phyloP scores from a whole-genome alignment of 1,284 basidiomycete species.

The Tilletia walkeri region DNA sequence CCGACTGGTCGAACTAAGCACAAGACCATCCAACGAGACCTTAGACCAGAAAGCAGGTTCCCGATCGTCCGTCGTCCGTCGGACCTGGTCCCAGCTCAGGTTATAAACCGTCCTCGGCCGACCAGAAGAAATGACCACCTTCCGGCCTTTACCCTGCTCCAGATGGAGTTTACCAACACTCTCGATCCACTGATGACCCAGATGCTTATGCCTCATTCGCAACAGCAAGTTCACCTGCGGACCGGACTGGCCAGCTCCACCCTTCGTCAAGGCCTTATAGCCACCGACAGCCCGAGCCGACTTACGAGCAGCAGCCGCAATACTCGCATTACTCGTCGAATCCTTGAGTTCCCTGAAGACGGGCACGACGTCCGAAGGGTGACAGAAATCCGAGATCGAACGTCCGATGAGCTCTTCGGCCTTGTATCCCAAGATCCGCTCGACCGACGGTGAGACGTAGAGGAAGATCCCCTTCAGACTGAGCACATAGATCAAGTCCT shows the following conservation, averaged over 20 bases:
- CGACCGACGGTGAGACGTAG: slow-evolving; percentile 70
- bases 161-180: slow-evolving; percentile 49
- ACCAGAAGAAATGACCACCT: slow-evolving; percentile 49
- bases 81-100: slow-evolving; percentile 43
- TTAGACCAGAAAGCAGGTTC: slow-evolving; percentile 47
- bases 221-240: slow-evolving; percentile 47
- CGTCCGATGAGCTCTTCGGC: slow-evolving; percentile 77
- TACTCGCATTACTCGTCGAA: slow-evolving; percentile 58
- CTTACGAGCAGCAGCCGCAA: slow-evolving; percentile 46
- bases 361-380: slow-evolving; percentile 83
- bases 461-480: slow-evolving; percentile 90
- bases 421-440: slow-evolving; percentile 47
- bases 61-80: slow-evolving; percentile 28
- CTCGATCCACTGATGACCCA: slow-evolving; percentile 47
- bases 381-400: slow-evolving; percentile 74
- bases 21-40: slow-evolving; percentile 43
- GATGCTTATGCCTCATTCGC: slow-evolving; percentile 47
- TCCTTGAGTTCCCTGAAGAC: slow-evolving; percentile 91
- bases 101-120: slow-evolving; percentile 46
- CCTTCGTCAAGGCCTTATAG: slow-evolving; percentile 47
- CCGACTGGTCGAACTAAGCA: slow-evolving; percentile 38
- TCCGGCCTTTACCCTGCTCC: slow-evolving; percentile 52
- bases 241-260: slow-evolving; percentile 49
- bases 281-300: slow-evolving; percentile 36
- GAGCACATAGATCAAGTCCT: slow-evolving; percentile 82